These are phyloP conservation scores for Calycina herbarum DNA, from an alignment of 2,329 filamentous ascomycete species.

Conservation along the genomic window DNA sequence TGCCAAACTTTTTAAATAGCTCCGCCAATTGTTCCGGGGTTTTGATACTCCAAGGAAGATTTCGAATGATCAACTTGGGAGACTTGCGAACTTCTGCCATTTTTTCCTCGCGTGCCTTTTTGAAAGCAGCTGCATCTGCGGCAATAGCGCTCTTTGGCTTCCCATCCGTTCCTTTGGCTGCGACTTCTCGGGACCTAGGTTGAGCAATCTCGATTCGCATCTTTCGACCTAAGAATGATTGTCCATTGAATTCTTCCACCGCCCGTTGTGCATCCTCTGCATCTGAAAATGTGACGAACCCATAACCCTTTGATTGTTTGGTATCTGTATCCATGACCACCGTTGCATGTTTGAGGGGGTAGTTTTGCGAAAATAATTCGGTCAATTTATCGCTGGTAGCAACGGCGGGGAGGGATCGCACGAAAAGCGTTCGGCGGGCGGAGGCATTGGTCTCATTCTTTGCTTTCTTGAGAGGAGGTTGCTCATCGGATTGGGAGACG, in stretches of 20 bases:
- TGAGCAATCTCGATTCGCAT: conserved; percentile 88
- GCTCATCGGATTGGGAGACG: conserved; percentile 23
- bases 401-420: conserved; percentile 77
- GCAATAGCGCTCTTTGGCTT: conserved; percentile 38
- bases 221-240: conserved; percentile 74
- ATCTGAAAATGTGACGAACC: conserved; percentile 96
- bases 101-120: conserved; percentile 59
- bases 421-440: conserved; percentile 73
- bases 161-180: conserved; percentile 46
- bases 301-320: conserved; percentile 86
- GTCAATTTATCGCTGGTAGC: conserved; percentile 82
- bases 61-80: conserved; percentile 83
- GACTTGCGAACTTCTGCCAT: conserved; percentile 60
- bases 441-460: conserved; percentile 53
- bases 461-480: conserved; percentile 52
- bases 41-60: conserved; percentile 95
- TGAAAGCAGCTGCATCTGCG: conserved; percentile 43
- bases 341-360: conserved; percentile 93
- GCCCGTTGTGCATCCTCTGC: conserved; percentile 85
- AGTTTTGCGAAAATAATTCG: conserved; percentile 90
- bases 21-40: conserved; percentile 74
- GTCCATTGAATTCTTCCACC: conserved; percentile 76
- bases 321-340: conserved; percentile 84
- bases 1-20: conserved; percentile 85
- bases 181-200: conserved; percentile 71